A percentile compares a stretch with the other conserved stretches of the same genome.
phyloP scores from a whole-genome alignment of 371 early-diverging fungal species.

The Saksenaea vasiformis region DNA sequence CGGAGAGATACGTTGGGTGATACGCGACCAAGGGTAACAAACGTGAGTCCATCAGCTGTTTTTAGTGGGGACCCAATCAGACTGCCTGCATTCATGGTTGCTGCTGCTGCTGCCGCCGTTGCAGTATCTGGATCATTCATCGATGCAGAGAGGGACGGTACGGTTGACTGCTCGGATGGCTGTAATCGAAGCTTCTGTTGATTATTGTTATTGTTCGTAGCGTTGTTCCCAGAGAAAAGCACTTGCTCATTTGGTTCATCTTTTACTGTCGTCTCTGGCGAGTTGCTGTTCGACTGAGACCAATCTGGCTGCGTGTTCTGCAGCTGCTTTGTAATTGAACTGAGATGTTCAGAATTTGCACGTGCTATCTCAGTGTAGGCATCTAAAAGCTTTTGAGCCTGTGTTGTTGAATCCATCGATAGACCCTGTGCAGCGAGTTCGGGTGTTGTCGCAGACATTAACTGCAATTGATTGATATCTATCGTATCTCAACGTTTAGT shows the following conservation, averaged over 20 bases:
- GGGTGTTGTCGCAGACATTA: not conserved
- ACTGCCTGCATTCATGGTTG: conserved; percentile 50
- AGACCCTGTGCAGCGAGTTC: conserved; percentile 33
- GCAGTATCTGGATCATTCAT: conserved; percentile 5
- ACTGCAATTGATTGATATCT: not conserved
- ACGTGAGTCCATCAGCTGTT: conserved; percentile 49
- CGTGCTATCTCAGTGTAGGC: conserved; percentile 26
- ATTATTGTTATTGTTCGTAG: not conserved
- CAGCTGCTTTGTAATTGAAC: conserved; percentile 2
- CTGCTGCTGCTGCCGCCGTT: conserved; percentile 37
- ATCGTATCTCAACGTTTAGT: not conserved
- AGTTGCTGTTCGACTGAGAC: not conserved
- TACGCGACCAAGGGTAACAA: conserved; percentile 51
- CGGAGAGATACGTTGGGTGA: conserved; percentile 36
- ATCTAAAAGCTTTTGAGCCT: conserved; percentile 46
- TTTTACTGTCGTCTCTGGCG: not conserved
- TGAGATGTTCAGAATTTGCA: conserved; percentile 22
- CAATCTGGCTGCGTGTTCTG: not conserved
- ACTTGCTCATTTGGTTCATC: not conserved
- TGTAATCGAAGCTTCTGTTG: not conserved
- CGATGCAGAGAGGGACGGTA: conserved; percentile 7
- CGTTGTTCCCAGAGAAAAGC: not conserved
- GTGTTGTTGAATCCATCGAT: conserved; percentile 67
- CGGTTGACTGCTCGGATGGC: conserved; percentile 5
- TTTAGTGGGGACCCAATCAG: conserved; percentile 41